Conservation (phyloP, 306 rosid species). For the Sechiopsis laciniata region DNA sequence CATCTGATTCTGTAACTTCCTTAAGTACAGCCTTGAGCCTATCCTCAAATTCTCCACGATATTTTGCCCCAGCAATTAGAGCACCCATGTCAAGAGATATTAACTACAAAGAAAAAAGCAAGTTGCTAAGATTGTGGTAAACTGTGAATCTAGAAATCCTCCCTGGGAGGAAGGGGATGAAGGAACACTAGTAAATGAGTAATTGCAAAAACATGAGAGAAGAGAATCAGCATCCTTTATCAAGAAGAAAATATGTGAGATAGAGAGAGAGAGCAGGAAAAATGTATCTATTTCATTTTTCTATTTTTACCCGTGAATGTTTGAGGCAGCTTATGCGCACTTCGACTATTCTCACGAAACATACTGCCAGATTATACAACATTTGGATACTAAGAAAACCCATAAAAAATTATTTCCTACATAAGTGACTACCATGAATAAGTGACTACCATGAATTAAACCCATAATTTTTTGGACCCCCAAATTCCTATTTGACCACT, state of each 20-base stretch:
- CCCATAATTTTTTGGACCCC: too few relatives aligned
- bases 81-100: slow-evolving; percentile 99
- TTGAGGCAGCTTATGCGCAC: too few relatives aligned
- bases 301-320: too few relatives aligned
- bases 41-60: slow-evolving; percentile 98
- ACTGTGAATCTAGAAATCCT: not conserved
- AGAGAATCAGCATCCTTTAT: not conserved
- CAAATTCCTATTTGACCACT: too few relatives aligned
- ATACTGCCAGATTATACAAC: too few relatives aligned
- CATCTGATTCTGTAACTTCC: slow-evolving; percentile 99
- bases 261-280: not conserved
- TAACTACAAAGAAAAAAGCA: slow-evolving; percentile 44
- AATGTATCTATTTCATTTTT: slow-evolving; percentile 19
- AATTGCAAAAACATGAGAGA: not conserved
- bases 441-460: too few relatives aligned
- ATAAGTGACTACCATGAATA: too few relatives aligned
- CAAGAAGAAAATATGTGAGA: slow-evolving; percentile 15
- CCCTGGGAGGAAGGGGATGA: not conserved
- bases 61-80: slow-evolving; percentile 96
- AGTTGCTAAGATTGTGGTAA: not conserved
- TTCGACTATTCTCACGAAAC: too few relatives aligned
- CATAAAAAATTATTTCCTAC: too few relatives aligned
- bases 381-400: too few relatives aligned
- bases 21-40: slow-evolving; percentile 95
- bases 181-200: not conserved